Evolutionary conservation across 345 rosid genomes (phyloP), one percentile per base, ranked within the genome.

Genomic region (Populus deltoides): DNA sequence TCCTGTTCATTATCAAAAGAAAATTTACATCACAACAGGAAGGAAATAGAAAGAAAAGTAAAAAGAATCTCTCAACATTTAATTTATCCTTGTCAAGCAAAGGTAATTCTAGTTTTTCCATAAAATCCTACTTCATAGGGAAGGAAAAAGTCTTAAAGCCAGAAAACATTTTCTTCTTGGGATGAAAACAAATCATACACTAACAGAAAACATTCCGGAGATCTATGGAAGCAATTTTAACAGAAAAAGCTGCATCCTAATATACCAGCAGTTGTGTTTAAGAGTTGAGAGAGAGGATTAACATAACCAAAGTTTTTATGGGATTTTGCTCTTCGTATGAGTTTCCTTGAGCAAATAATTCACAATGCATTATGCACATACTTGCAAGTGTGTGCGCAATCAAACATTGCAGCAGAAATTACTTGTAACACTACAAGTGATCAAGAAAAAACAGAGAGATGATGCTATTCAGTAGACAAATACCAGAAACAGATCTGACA

Each of bases 1-100:
- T 57, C 83, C 84, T 75, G 78, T 35, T 47, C 53, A 5, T 12
- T 47, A 15, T 47, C 53, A 47, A 47, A 47, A 47, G 53, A 47
- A 47, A 16, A 47, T 47, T 47, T 47, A 4, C 53, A 47, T 47
- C 53, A 47, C 59, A 33, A 11, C 45, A 69, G 24, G 24, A 7
- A 7, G 20, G 31, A 80, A 77, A 13, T 24, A 68, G 65, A 61
- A 71, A 51, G 27, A n/a, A 16, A 36, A 47, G 53, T 0, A 53
- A 10, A 3, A 22, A 43, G 29, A 66, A 47, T 10, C 6, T 20
- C 20, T 5, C n/a, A 2, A 20, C 27, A 43, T 45, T 67, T 25
- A 13, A 3, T 25, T 25, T 35, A 77, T 45, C 17, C 3, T 13
- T 15, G 38, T 61, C 29, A 11, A 72, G 43, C 62, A 43, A n/a